Conservation (phyloP, 192 early-diverging fungal species). For the Coemansia guatemalensis region DNA sequence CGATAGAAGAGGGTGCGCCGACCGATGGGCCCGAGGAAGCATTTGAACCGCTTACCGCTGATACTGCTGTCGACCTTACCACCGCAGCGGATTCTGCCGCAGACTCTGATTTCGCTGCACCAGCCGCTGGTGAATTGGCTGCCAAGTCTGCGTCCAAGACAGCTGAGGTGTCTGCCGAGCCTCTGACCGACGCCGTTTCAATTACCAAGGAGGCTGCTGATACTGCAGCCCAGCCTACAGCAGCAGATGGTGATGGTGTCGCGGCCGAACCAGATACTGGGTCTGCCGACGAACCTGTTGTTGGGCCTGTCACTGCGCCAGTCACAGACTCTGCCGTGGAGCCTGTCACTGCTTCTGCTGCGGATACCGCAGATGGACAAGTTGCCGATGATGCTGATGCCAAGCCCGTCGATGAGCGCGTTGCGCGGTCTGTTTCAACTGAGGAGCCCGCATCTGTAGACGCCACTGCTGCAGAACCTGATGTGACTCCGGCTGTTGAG, state of each 20-base stretch:
- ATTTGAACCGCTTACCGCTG: too few species aligned
- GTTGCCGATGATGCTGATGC: too few species aligned
- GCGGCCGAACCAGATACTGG: background rate
- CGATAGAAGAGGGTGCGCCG: too few species aligned
- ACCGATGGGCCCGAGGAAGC: too few species aligned
- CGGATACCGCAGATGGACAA: background rate
- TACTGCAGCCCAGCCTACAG: background rate
- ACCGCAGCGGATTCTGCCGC: background rate
- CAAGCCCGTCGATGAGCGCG: too few species aligned
- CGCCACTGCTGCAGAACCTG: slow-evolving; percentile 8
- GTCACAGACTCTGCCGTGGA: background rate
- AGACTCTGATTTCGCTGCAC: background rate
- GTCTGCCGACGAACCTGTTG: background rate
- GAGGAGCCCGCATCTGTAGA: background rate
- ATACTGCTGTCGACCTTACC: background rate
- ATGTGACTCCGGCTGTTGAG: background rate
- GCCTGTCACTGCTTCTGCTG: background rate
- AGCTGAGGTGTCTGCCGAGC: background rate
- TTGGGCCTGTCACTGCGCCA: background rate
- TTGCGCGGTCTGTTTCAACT: too few species aligned
- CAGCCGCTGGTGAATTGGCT: background rate
- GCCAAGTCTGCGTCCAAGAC: background rate
- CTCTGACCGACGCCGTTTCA: background rate
- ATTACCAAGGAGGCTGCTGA: background rate
- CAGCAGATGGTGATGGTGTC: background rate